Evolutionary conservation across 176 grass and related monocot genomes (phyloP).

Genomic region (Miscanthus lutarioriparius): DNA sequence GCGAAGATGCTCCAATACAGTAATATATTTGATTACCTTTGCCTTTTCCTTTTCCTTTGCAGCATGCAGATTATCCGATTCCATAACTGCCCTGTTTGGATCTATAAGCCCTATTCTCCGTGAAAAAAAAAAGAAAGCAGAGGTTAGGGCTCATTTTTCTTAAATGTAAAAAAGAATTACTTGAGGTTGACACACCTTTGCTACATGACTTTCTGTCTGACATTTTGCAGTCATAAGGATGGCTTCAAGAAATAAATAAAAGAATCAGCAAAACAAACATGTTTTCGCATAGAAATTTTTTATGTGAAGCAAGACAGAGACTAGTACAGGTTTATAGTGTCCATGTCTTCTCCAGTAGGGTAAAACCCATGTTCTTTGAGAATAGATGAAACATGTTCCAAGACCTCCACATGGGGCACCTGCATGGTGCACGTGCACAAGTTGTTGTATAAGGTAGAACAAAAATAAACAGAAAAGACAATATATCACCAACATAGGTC

Average conservation of each 20-base stretch:
- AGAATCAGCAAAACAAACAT: neutral
- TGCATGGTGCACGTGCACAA: neutral
- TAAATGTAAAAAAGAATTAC: too few relatives aligned
- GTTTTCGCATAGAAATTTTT: neutral
- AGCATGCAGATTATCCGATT: neutral
- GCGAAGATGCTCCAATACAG: neutral
- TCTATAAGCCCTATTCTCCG: neutral
- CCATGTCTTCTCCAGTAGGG: neutral
- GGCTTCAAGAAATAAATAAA: constrained; percentile 6
- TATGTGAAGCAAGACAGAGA: neutral
- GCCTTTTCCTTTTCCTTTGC: neutral
- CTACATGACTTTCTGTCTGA: neutral
- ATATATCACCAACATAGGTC: too few relatives aligned
- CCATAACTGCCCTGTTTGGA: constrained; percentile 5
- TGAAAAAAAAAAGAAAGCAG: neutral
- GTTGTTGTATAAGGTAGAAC: neutral
- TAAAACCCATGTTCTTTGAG: constrained; percentile 16
- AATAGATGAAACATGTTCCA: neutral
- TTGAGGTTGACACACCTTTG: neutral
- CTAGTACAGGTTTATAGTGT: constrained; percentile 18
- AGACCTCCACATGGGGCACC: neutral
- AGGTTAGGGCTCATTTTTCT: neutral
- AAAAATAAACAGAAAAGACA: too few relatives aligned
- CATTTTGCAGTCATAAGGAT: neutral
- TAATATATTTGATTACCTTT: neutral